Conservation (phyloP, 345 rosid species). For the Eucalyptus sp. region DNA sequence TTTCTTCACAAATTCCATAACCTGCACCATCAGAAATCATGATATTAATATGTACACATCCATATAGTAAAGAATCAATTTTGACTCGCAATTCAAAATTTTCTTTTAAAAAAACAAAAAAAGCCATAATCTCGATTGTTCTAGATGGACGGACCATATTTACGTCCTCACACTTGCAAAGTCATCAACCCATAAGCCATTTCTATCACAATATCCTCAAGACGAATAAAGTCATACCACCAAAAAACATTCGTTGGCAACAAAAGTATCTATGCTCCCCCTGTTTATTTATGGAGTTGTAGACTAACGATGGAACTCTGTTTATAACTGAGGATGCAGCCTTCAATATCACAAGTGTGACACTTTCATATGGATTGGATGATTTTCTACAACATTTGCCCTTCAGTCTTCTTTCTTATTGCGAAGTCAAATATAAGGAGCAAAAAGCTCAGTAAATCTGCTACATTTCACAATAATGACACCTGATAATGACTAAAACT, state of each 20-base stretch:
- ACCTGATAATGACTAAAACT: not conserved
- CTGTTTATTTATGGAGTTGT: not conserved
- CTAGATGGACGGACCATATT: not conserved
- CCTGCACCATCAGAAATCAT: constrained; percentile 32
- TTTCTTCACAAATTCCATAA: constrained; percentile 55
- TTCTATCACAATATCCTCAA: not conserved
- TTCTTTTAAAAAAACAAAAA: not conserved
- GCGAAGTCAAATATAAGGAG: not conserved
- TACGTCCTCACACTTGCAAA: not conserved
- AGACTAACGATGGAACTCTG: not conserved
- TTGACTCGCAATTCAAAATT: not conserved
- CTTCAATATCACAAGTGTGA: not conserved
- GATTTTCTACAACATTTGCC: not conserved
- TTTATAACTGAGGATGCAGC: not conserved
- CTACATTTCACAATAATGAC: not conserved
- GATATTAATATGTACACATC: not conserved
- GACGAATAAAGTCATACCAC: not conserved
- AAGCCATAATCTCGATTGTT: not conserved
- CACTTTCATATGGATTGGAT: not conserved
- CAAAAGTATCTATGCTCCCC: not conserved
- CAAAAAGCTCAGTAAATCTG: not conserved
- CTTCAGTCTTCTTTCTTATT: not conserved
- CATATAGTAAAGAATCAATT: not conserved
- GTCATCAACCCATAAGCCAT: not conserved
- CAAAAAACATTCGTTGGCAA: not conserved